phyloP scores from a whole-genome alignment of 1,284 basidiomycete species.

The Coriolopsis trogii region DNA sequence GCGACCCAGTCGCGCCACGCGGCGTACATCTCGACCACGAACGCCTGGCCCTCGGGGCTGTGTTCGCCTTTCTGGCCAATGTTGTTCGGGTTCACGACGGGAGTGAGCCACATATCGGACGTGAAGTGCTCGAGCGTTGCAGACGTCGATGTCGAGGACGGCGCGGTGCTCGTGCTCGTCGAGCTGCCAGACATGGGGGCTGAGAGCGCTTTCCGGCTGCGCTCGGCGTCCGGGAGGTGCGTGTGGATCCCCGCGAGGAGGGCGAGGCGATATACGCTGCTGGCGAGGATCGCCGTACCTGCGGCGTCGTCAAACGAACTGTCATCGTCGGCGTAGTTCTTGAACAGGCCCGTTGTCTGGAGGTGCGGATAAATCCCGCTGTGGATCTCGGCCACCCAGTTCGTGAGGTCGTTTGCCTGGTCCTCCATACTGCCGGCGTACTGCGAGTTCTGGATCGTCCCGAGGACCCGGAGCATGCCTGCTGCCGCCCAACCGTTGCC shows the following conservation, averaged over 20 bases:
- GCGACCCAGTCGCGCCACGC: conserved; percentile 54
- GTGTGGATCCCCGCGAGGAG: conserved; percentile 52
- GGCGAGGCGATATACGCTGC: conserved; percentile 74
- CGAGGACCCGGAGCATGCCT: conserved; percentile 83
- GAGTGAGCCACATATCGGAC: conserved; percentile 51
- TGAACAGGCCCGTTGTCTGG: conserved; percentile 59
- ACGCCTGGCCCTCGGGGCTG: conserved; percentile 59
- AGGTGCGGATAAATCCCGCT: conserved; percentile 65
- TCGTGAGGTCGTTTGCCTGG: conserved; percentile 61
- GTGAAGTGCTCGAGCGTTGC: conserved; percentile 50
- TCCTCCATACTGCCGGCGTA: conserved; percentile 50
- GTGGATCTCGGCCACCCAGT: conserved; percentile 78
- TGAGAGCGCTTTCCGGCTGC: conserved; percentile 53
- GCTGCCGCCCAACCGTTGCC: conserved; percentile 88
- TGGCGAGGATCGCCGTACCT: conserved; percentile 76
- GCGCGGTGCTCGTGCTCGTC: conserved; percentile 3
- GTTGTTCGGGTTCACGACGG: conserved; percentile 55
- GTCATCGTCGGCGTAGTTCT: conserved; percentile 73
- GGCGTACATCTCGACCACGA: conserved; percentile 55
- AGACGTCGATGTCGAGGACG: conserved; percentile 5
- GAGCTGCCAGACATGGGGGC: conserved; percentile 23
- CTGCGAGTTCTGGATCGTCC: conserved; percentile 69
- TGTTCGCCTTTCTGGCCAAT: conserved; percentile 40
- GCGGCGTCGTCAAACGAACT: conserved; percentile 76
- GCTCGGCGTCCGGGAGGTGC: conserved; percentile 61